Base-by-base conservation (phyloP, 108 stramenopile species). In the Mayamaea pseudoterrestris region DNA sequence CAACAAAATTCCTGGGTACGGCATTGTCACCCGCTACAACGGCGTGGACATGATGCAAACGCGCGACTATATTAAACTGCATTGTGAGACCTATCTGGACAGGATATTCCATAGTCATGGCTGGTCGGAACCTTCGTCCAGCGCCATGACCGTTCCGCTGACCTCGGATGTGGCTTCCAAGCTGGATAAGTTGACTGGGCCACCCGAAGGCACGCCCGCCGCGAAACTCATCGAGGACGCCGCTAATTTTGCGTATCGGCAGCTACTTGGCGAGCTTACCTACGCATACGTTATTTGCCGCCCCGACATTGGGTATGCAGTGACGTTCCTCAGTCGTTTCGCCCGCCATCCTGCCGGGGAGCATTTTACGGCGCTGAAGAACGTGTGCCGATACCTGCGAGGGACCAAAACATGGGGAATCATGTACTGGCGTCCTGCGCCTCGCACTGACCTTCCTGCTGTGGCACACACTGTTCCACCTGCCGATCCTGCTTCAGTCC, bases 181-280 rank as follows among this genome's bases (percentile, higher is more conserved):
- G 11, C 31, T 48, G 24, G 18, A 46, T 25, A 12, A 16, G 8
- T 20, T 30, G 4, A 7, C 27, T 17, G 44, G 43, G 7, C 27
- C 27, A 20, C 26, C 5, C 5, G 54, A 55, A 12, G 47, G 22
- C 44, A 24, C 43, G 21, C 5, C 44, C 16, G 47, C 32, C 17
- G 47, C 36, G 35, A 5, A 35, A 11, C n/a, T 14, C 12, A 23
- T 37, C 23, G 23, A 4, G 3, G n/a, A 30, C 22, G 17, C 29
- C 2, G 18, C 16, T 9, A 35, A 27, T 16, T 49, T 68, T 37
- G 14, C 22, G 24, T 68, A 65, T 36, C 50, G 53, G 5, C 23
- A 21, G 34, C 47, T 57, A 27, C 37, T 59, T 29, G 71, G 71
- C 0, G 72, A 73, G 51, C 27, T 73, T 3, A 55, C 64, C 0